phyloP scores from a whole-genome alignment of 108 stramenopile species.

The Pseudonitzschia pungens region DNA sequence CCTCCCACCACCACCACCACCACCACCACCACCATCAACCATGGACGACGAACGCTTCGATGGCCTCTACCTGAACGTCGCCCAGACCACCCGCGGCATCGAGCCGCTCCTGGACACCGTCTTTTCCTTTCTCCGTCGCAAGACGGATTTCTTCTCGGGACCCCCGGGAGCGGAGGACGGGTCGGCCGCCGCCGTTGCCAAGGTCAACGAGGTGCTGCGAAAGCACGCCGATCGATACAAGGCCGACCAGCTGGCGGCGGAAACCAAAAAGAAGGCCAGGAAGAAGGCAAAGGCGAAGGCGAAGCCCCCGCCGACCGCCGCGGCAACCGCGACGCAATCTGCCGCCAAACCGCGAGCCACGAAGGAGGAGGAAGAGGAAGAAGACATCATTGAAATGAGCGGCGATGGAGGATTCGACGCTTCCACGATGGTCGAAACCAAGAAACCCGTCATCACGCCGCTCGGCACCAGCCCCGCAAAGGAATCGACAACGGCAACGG shows the following conservation, averaged over 20 bases:
- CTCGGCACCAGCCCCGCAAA: background rate
- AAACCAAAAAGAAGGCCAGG: constrained; percentile 33
- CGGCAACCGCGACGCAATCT: too few species aligned
- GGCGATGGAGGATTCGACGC: constrained; percentile 72
- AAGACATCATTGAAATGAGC: constrained; percentile 72
- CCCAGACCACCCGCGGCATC: constrained; percentile 93
- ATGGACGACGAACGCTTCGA: constrained; percentile 95
- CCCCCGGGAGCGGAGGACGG: constrained; percentile 44
- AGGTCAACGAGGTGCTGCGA: constrained; percentile 76
- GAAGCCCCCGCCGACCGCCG: too few species aligned
- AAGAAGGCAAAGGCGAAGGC: constrained; percentile 13
- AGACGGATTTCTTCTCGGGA: constrained; percentile 97
- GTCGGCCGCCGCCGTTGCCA: constrained; percentile 54
- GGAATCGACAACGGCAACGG: constrained; percentile 13
- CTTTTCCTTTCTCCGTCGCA: constrained; percentile 96
- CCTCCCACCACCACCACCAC: too few species aligned
- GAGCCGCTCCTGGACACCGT: constrained; percentile 96
- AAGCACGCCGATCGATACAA: constrained; percentile 70
- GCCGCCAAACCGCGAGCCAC: too few species aligned
- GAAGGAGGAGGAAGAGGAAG: too few species aligned
- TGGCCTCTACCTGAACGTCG: constrained; percentile 93
- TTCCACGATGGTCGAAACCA: constrained; percentile 20
- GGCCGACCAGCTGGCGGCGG: constrained; percentile 3
- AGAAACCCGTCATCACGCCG: constrained; percentile 11
- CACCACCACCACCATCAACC: too few species aligned